Evolutionary conservation across 441 rosid genomes (phyloP), one percentile per base, ranked within the genome.

Genomic region (Jatropha podagrica): DNA sequence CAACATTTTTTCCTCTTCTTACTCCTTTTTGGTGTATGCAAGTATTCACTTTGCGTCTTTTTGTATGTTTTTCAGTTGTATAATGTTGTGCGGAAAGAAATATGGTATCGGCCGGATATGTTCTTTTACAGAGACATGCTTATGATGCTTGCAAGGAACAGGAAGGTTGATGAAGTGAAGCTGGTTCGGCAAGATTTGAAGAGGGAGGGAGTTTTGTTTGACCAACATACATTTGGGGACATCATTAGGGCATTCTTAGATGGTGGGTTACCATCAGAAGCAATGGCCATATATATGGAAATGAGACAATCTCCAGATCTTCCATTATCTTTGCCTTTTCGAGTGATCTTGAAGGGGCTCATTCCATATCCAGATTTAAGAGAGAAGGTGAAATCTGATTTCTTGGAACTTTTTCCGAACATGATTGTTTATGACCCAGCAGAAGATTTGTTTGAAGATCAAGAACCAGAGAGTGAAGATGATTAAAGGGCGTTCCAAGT

Each of bases 71-170:
- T 82, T 26, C 90, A 95, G 97, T 77, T 95, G 17, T 95, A 92
- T 74, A 87, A 91, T 65, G 90, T 95, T 49, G 92, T 92, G 75
- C 92, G 96, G 4, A 88, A 85, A 84, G 97, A 95, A 80, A 92
- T 95, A 79, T 95, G 98, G 99, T 93, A 92, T 17, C 82, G 90
- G 78, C 98, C 98, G 5, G 98, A 93, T 85, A 92, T 90, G 98
- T 95, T 85, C 78, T 90, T 93, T 64, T 88, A 89, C 83, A 83
- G 97, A 81, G 99, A 95, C 84, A 95, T 92, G 96, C 90, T 95
- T 9, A 88, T 92, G 91, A 88, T 89, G 96, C 96, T 93, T 46
- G 98, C 97, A 17, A 89, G 95, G 83, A 90, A 92, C 90, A 91
- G 51, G 80, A 91, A 82, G 66, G 90, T 87, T 23, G 90, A 83